Base-by-base conservation (phyloP, 2,329 filamentous ascomycete genomes). In the Trichoderma afroharzianum region DNA sequence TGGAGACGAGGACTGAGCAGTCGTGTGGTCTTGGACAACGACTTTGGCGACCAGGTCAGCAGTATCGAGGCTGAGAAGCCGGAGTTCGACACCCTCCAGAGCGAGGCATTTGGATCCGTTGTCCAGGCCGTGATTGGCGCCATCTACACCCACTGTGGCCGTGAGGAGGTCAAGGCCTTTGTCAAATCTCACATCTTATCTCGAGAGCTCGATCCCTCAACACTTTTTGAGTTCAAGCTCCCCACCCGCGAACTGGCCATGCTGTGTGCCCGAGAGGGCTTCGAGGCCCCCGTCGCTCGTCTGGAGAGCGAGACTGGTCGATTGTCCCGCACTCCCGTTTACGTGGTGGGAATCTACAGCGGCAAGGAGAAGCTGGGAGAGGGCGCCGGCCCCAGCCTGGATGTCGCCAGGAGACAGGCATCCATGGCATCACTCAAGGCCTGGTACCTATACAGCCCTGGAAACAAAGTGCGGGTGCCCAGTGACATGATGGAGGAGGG, bases 371-470 rank as follows among this genome's bases (percentile, higher is more conserved):
- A 96, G 87, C 86, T 99, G 55, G 96, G 95, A 70, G 95, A 99
- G 84, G 96, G 91, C n/a, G 87, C 91, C 24, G 96, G 93, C 28
- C 85, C 91, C 63, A 95, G 88, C 81, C 84, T 98, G 71, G 87
- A 94, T 75, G 88, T 94, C 77, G 95, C 93, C 36, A 89, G 93
- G 74, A 87, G 88, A 74, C 88, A 93, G 80, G 96, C 96, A 24
- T 90, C 93, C 47, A 95, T 97, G 78, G 91, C 92, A 74, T 91
- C 94, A 21, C 85, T 99, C 78, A 97, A 97, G 86, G 87, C 91
- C 6, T 99, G 96, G 96, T 99, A 99, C 82, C 85, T 99, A 68
- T 99, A 99, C 85, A 95, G 91, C 80, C 95, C 96, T 32, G 85
- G 87, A 70, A 83, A 85, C 76, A 83, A 88, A 74, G 87, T 90